Evolutionary conservation across 179 eudicot genomes (phyloP), one percentile per base, ranked within the genome.

Genomic region (Drosera spatulata): DNA sequence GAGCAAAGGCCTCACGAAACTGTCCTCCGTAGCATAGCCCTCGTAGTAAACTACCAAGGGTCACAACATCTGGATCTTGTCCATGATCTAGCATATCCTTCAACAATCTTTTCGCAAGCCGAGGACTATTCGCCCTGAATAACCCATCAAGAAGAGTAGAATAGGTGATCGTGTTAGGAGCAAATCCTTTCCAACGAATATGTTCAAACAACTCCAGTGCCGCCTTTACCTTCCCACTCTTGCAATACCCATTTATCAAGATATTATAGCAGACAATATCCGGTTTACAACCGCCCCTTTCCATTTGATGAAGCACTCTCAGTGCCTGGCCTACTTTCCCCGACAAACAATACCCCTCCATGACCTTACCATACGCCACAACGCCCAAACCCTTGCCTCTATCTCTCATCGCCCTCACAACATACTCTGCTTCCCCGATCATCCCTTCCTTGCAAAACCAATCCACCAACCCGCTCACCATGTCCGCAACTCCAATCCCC

Each of bases 211-310:
- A 38, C 2, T 41, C 5, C 7, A 66, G 6, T 10, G 80, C 80
- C 59, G 73, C 53, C 37, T 73, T 72, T 7, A 71, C 4, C 59
- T 56, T 62, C n/a, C 12, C 22, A 37, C n/a, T 14, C 48, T 73
- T 72, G 11, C 71, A 72, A 46, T 72, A 73, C 42, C 82, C 80
- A 44, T 66, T 66, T 12, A 78, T 67, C 14, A 78, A 13, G n/a
- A 42, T 53, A 50, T 40, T 75, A 39, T 66, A 76, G 63, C 73
- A 71, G 22, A 73, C 64, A 69, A 64, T 43, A 69, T 69, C 52
- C 0, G 79, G 80, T 60, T 66, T 41, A 64, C 63, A 55, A 41
- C 66, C 75, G 2, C 37, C 39, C 10, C 55, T 55, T 44, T 55
- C 59, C 81, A 81, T 78, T 10, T 66, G 33, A 55, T 62, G 72